Evolutionary conservation across 129 eudicot genomes (phyloP), one percentile per base, ranked within the genome.

Genomic region (Flaveria brownii): DNA sequence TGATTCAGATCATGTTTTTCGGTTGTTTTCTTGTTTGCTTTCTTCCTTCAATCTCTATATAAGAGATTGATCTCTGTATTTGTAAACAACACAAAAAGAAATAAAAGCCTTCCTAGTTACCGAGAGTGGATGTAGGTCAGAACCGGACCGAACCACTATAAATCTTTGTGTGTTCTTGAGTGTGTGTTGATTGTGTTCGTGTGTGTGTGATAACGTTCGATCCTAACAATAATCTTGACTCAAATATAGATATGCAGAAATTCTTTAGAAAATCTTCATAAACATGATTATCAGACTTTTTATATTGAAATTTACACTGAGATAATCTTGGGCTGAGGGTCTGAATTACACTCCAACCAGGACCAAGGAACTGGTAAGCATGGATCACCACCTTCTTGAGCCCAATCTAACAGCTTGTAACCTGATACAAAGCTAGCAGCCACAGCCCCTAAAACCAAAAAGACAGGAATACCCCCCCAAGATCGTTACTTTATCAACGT

Each of bases 301-400:
- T 0, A 51, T 15, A 60, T 45, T 26, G 42, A 28, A 23, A 25
- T 23, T 52, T 66, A 64, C 98, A 93, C 85, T 55, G 88, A 61
- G 15, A 78, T 80, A 82, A 93, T 86, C 71, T 81, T 92, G 22
- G 97, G 97, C 79, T 83, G 89, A 67, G 82, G 79, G 85, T 91
- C 97, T 30, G 92, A 84, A 77, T 80, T 87, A 76, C 99, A 94
- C 81, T 85, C 84, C 85, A 94, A 77, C 99, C 99, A 94, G n/a
- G 99, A 88, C 96, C 92, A 89, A 43, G 99, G 89, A 73, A 85
- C 92, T 9, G 99, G 99, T 62, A 94, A 72, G 82, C 99, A 94
- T 8, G 99, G 99, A 83, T 94, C 99, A 16, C 99, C 99, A 15
- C 99, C 99, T 85, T 94, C 99, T 78, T 86, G 91, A 5, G 94